Evolutionary conservation across 371 early-diverging fungal genomes (phyloP).

Genomic region (Mucor circinelloides): DNA sequence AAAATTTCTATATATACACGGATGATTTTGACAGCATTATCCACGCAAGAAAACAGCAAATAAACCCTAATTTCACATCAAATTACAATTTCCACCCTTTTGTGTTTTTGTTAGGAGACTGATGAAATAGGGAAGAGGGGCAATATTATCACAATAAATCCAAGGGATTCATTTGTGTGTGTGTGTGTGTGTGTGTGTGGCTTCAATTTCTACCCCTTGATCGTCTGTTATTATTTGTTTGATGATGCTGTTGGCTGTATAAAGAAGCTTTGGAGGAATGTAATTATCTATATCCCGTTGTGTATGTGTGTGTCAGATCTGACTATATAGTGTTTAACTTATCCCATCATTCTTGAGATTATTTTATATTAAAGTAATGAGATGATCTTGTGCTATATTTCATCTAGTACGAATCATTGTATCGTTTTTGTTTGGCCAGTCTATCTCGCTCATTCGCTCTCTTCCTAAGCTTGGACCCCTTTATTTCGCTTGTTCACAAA

Average conservation of each 20-base stretch:
- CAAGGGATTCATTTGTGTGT: slow-evolving; percentile 7
- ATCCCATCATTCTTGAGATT: slow-evolving; percentile 20
- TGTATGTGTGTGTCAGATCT: neutral
- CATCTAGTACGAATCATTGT: neutral
- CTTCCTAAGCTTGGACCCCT: neutral
- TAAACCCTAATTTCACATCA: slow-evolving; percentile 14
- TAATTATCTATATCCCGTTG: slow-evolving; percentile 10
- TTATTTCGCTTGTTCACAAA: neutral
- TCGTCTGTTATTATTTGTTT: neutral
- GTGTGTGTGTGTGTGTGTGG: slow-evolving; percentile 2
- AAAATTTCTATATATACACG: slow-evolving; percentile 2
- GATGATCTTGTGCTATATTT: slow-evolving; percentile 1
- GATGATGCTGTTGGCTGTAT: neutral
- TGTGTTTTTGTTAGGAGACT: neutral
- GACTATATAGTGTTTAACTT: slow-evolving; percentile 10
- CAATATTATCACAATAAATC: neutral
- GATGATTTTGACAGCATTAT: slow-evolving; percentile 13
- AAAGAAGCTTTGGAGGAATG: slow-evolving; percentile 11
- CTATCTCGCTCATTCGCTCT: neutral
- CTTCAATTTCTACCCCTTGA: neutral
- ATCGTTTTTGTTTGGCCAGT: neutral
- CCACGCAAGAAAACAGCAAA: slow-evolving; percentile 9
- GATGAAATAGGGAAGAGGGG: neutral
- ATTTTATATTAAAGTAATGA: slow-evolving; percentile 6
- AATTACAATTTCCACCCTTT: slow-evolving; percentile 11